Evolutionary conservation across 192 early-diverging fungal genomes (phyloP).

Genomic region (Backusella mclennaniae): DNA sequence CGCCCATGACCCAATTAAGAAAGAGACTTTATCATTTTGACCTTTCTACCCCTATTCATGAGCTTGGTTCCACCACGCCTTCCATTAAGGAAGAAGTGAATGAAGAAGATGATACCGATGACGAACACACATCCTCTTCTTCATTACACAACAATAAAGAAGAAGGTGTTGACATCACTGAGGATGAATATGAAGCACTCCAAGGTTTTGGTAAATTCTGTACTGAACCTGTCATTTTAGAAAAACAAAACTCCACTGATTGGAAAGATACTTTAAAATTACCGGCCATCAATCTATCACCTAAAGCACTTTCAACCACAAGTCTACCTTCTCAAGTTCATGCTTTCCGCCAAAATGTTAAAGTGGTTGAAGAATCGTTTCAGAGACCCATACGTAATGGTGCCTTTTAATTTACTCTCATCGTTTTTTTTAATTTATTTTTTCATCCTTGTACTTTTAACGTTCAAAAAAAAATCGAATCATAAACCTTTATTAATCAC

Average conservation of each 20-base stretch:
- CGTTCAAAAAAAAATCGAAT: neutral
- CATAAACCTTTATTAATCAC: neutral
- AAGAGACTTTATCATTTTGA: neutral
- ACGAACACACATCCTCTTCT: neutral
- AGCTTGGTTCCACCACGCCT: neutral
- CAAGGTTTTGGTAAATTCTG: conserved; percentile 31
- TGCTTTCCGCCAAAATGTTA: neutral
- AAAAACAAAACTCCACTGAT: neutral
- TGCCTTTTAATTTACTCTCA: neutral
- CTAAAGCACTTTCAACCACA: neutral
- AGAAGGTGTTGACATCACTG: conserved; percentile 10
- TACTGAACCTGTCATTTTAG: neutral
- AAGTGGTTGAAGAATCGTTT: neutral
- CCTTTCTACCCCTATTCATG: neutral
- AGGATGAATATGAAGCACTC: conserved; percentile 29
- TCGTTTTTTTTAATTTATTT: neutral
- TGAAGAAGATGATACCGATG: neutral
- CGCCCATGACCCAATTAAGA: neutral
- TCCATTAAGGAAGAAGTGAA: neutral
- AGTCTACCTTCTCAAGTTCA: neutral
- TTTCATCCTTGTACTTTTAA: neutral
- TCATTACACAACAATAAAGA: neutral
- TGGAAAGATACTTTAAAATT: neutral
- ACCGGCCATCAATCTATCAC: neutral
- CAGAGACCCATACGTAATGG: neutral